Base-by-base conservation (phyloP, 805 yeast species). In the Wickerhamiella lipophila region DNA sequence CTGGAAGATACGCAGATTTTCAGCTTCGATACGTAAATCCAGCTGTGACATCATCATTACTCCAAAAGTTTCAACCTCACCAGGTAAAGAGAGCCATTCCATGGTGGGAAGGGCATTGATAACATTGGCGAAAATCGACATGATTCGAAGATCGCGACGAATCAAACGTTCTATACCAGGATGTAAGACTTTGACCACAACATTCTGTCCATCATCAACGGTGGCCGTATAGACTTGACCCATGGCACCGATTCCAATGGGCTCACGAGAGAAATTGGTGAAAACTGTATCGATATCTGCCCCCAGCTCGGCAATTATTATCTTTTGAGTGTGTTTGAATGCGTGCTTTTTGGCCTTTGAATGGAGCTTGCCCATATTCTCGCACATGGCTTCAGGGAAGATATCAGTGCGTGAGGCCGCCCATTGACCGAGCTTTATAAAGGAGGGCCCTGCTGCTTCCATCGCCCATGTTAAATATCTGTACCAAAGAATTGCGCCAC, bases 81-180 rank as follows among this genome's bases (percentile, higher is more conserved):
- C 89, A 0, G 97, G 98, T 43, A 92, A 68, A 2, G 96, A 84
- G 3, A 92, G 70, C 99, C 99, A 92, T 61, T 92, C 96, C 94
- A 92, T 85, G 0, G 95, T 86, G 3, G 99, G 99, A 5, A 92
- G 68, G 5, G 61, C 58, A 58, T 88, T 79, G 46, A 92, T 75
- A 1, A 72, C 48, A 40, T 66, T 64, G 2, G 98, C 98, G 60
- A 88, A 82, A 54, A 81, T 76, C 23, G 65, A 67, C 96, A 92
- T 88, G 34, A 92, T 84, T 54, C 71, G 73, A 56, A 92, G 71
- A 63, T 92, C 99, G 50, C 97, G 71, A 50, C 74, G 74, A 21
- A 92, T 82, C 46, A 75, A 77, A 11, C 69, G 64, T 47, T 77
- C 82, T 4, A 87, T 96, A 18, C 74, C 68, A 1, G 99, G 99